Conservation (phyloP, 2,329 filamentous ascomycete species). For the Cordyceps farinosa region DNA sequence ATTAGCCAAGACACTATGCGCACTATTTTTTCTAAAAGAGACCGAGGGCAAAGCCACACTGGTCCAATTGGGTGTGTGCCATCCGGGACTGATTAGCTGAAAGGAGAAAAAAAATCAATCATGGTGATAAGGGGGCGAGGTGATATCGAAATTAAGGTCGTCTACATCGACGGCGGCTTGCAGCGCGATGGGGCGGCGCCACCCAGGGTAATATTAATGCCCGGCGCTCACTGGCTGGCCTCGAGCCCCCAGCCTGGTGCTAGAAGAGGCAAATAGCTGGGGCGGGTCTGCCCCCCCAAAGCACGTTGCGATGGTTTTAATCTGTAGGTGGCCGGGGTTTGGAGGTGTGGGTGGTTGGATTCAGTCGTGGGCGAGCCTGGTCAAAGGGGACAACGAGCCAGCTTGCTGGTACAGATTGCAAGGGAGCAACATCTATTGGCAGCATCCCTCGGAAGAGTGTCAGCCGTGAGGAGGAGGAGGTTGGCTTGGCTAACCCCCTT, state of each 20-base stretch:
- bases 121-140: neutral
- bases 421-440: neutral
- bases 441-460: neutral
- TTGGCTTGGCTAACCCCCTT: neutral
- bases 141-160: neutral
- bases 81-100: neutral
- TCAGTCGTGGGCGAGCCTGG: neutral
- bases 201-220: slow-evolving; percentile 16
- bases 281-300: too few relatives aligned
- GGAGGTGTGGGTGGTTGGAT: too few relatives aligned
- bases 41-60: neutral
- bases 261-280: neutral
- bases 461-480: neutral
- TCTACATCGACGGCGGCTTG: slow-evolving; percentile 6
- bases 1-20: slow-evolving; percentile 8
- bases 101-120: neutral
- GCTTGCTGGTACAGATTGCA: neutral
- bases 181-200: slow-evolving; percentile 5
- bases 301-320: neutral
- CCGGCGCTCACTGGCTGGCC: slow-evolving; percentile 6
- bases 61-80: neutral
- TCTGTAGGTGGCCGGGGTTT: too few relatives aligned
- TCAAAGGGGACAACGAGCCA: neutral
- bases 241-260: neutral
- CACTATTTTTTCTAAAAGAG: neutral